These are phyloP conservation scores for Aspergillus avenaceus DNA, from an alignment of 495 filamentous ascomycete genomes.

Conservation along the genomic window DNA sequence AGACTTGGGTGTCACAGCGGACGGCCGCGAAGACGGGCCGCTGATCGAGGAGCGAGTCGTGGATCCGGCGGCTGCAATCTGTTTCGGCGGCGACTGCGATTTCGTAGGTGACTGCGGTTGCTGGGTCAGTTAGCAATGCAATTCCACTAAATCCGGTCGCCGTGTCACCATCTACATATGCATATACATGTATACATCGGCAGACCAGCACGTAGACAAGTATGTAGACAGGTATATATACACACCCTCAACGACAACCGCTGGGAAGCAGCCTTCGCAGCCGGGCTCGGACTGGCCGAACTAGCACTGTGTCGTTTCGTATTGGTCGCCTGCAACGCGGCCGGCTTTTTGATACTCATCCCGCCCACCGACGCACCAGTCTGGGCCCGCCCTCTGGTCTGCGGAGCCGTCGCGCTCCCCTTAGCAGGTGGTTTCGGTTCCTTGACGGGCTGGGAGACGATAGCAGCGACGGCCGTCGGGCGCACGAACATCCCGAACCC, in stretches of 20 bases:
- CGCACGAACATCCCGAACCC: conserved; percentile 87
- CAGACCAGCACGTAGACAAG: too few species aligned
- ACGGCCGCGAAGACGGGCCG: conserved; percentile 47
- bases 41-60: conserved; percentile 41
- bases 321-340: conserved; percentile 44
- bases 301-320: conserved; percentile 64
- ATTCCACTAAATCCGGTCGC: not conserved
- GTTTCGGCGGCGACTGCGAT: conserved; percentile 79
- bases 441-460: conserved; percentile 55
- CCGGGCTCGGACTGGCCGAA: conserved; percentile 62
- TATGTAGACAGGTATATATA: too few species aligned
- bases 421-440: conserved; percentile 33
- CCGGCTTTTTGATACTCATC: conserved; percentile 30
- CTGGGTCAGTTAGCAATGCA: conserved; percentile 7
- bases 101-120: conserved; percentile 64
- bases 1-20: conserved; percentile 42
- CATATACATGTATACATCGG: too few species aligned
- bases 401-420: conserved; percentile 18
- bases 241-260: conserved; percentile 60
- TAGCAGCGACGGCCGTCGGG: conserved; percentile 51
- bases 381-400: conserved; percentile 29
- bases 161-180: too few species aligned
- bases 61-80: conserved; percentile 56
- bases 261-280: conserved; percentile 37
- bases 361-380: conserved; percentile 26